Percentiles rank a stretch among this genome's conserved stretches.
phyloP scores from a whole-genome alignment of 495 filamentous ascomycete genomes.

The Tricharina praecox region DNA sequence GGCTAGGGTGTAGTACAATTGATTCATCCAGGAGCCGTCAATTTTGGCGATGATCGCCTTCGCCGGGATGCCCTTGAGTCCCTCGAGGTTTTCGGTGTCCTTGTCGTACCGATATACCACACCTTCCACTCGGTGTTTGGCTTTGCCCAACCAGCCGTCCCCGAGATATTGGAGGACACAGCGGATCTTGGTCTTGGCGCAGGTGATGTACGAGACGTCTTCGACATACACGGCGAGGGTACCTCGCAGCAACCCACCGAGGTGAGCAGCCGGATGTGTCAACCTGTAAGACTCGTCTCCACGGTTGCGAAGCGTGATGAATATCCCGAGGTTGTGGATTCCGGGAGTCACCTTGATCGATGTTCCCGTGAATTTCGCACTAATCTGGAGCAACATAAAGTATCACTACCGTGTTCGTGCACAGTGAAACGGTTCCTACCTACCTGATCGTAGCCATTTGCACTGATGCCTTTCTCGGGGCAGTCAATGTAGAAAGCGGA shows the following conservation, averaged over 20 bases:
- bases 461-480: constrained; percentile 73
- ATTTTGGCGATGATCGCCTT: constrained; percentile 69
- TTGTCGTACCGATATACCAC: constrained; percentile 80
- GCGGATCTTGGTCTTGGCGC: constrained; percentile 72
- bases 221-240: constrained; percentile 69
- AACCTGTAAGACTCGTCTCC: constrained; percentile 84
- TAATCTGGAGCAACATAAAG: constrained; percentile 34
- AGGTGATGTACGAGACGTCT: constrained; percentile 72
- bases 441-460: constrained; percentile 74
- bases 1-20: constrained; percentile 47
- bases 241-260: constrained; percentile 75
- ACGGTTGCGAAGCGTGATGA: constrained; percentile 64
- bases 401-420: not conserved
- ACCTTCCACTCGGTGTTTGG: constrained; percentile 80
- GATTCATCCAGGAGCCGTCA: constrained; percentile 65
- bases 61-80: constrained; percentile 69
- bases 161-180: constrained; percentile 82
- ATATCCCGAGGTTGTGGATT: constrained; percentile 87
- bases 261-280: constrained; percentile 82
- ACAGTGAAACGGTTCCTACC: not conserved
- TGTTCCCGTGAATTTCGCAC: constrained; percentile 93
- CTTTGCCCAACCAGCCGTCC: constrained; percentile 82
- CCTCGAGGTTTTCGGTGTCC: constrained; percentile 53
- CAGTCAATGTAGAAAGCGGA: constrained; percentile 92
- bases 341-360: constrained; percentile 81